Conservation (phyloP, 2,329 filamentous ascomycete genomes). For the Paecilomyces formosus region DNA sequence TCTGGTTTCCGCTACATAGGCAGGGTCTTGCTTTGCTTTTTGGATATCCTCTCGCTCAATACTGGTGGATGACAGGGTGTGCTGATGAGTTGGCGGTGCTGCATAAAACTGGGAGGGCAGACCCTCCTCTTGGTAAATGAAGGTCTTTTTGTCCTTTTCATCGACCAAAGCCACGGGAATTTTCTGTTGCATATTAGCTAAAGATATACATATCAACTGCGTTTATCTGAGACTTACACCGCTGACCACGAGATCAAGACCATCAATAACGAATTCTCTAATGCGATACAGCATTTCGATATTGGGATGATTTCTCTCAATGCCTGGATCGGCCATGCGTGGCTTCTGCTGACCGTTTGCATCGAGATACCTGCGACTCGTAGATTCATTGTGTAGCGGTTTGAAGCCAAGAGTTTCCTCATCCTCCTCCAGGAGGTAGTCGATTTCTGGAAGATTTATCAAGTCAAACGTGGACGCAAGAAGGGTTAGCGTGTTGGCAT, state of each 20-base stretch:
- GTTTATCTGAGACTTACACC: constrained; percentile 20
- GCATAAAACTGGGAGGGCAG: constrained; percentile 44
- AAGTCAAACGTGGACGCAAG: constrained; percentile 54
- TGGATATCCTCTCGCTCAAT: constrained; percentile 35
- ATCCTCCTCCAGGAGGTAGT: constrained; percentile 63
- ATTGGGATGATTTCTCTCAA: constrained; percentile 50
- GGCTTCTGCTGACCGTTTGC: constrained; percentile 41
- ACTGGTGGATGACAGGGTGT: constrained; percentile 30
- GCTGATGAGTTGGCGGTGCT: constrained; percentile 35
- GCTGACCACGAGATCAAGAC: constrained; percentile 49
- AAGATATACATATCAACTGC: neutral
- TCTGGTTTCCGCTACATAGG: constrained; percentile 17
- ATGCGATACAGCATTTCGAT: constrained; percentile 62
- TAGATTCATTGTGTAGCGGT: constrained; percentile 48
- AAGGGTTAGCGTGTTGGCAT: constrained; percentile 55
- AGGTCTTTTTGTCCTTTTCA: constrained; percentile 36
- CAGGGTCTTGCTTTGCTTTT: constrained; percentile 16
- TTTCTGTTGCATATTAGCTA: constrained; percentile 25
- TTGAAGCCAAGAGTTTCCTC: constrained; percentile 59
- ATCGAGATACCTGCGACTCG: constrained; percentile 46
- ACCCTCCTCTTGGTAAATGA: constrained; percentile 48
- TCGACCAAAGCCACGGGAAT: constrained; percentile 43
- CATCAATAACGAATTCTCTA: constrained; percentile 56
- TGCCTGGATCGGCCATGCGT: constrained; percentile 42
- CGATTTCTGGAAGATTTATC: constrained; percentile 46